Evolutionary conservation across 2,329 filamentous ascomycete genomes (phyloP).

Genomic region (Atkinsonella hypoxylon): DNA sequence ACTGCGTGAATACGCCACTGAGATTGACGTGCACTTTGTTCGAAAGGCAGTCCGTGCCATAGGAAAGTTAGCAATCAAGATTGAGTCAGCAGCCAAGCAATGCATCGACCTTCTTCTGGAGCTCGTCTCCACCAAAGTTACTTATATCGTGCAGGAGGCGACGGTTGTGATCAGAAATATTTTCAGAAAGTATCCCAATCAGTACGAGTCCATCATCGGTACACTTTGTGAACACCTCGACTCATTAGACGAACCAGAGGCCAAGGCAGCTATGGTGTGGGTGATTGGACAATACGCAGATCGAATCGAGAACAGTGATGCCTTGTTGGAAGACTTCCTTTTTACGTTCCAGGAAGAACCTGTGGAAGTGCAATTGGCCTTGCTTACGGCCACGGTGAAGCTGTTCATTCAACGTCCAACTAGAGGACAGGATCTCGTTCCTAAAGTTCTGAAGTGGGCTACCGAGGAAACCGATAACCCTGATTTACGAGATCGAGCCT

Average conservation of each 20-base stretch:
- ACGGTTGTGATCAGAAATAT: constrained; percentile 98
- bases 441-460: constrained; percentile 93
- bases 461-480: constrained; percentile 99
- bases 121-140: constrained; percentile 93
- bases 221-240: constrained; percentile 94
- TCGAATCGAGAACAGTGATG: constrained; percentile 93
- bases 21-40: constrained; percentile 98
- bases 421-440: constrained; percentile 85
- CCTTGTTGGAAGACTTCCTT: constrained; percentile 85
- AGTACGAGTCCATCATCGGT: constrained; percentile 95
- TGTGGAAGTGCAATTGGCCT: constrained; percentile 86
- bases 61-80: constrained; percentile 96
- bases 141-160: constrained; percentile 97
- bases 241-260: constrained; percentile 91
- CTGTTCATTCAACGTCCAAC: constrained; percentile 95
- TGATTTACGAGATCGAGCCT: constrained; percentile 86
- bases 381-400: constrained; percentile 94
- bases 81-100: constrained; percentile 78
- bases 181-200: constrained; percentile 97
- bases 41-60: constrained; percentile 96
- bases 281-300: constrained; percentile 97
- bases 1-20: constrained; percentile 89
- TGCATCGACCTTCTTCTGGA: constrained; percentile 92
- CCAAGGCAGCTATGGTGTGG: constrained; percentile 98
- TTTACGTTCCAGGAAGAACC: constrained; percentile 91